Evolutionary conservation across 2,329 filamentous ascomycete species (phyloP), one percentile per base, ranked within the genome.

Genomic region (Diaporthe sp.): DNA sequence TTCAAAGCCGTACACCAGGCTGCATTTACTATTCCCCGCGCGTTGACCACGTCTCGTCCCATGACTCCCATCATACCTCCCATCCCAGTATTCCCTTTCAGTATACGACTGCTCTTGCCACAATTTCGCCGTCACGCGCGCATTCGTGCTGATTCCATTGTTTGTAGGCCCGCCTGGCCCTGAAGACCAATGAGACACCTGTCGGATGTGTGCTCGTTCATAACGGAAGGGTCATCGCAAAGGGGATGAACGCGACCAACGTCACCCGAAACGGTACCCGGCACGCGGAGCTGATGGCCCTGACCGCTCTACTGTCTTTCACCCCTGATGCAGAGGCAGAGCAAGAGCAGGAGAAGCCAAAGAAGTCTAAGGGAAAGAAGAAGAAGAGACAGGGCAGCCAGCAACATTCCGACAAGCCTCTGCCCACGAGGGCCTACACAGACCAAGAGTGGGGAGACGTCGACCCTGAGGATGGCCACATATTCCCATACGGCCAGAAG

Each of bases 211-310:
- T 99, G 44, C 92, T 99, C 72, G 96, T 98, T 31, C 90, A 95
- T 82, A 85, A 94, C 39, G 93, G 92, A 78, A 88, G 91, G 79
- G 90, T 98, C 78, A 95, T 99, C 78, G 96, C 95, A 57, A 91
- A 90, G 78, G 97, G 97, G 77, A 98, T 98, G 94, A 99, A 99
- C 81, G 97, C 97, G 78, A 99, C 97, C 72, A 99, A 98, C 81
- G 90, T 94, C 79, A 97, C 94, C 37, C 92, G 96, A 65, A 92
- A 98, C 86, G 97, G 97, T 60, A 98, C 97, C 63, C 92, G 96
- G 37, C 97, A 99, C 84, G 97, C 97, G 60, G 97, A 99, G 83
- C 97, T 98, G 82, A 93, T 98, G 85, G 97, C 96, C 65, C 89
- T 99, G 63, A 87, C 86, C 25, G 88, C 90, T 28, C 83, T 91